Evolutionary conservation across 2,329 filamentous ascomycete genomes (phyloP).

Genomic region (Rutstroemia sp.): DNA sequence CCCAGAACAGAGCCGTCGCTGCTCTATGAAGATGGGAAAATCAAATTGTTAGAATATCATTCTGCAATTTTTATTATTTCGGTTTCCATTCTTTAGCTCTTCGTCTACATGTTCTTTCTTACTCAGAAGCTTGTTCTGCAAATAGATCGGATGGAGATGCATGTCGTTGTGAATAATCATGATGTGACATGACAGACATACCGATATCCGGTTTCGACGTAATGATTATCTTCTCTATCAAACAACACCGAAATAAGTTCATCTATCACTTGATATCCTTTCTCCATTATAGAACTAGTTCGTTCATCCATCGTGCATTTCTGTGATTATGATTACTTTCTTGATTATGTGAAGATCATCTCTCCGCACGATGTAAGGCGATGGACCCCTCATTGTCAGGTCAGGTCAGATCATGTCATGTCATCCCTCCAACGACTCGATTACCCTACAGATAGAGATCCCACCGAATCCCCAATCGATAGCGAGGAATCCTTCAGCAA

Average conservation of each 20-base stretch:
- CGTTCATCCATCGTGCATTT: not conserved
- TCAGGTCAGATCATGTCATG: too few species aligned
- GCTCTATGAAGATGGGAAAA: constrained; percentile 9
- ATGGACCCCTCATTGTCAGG: too few species aligned
- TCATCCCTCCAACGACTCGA: too few species aligned
- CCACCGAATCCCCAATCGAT: too few species aligned
- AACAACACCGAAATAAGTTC: not conserved
- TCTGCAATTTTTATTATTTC: constrained; percentile 6
- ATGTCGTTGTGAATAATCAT: not conserved
- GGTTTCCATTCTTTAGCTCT: not conserved
- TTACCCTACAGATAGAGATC: too few species aligned
- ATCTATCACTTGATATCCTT: not conserved
- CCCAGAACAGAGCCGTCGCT: constrained; percentile 21
- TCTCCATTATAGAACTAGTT: not conserved
- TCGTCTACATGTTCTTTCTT: not conserved
- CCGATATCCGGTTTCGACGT: constrained; percentile 31
- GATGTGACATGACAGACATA: constrained; percentile 2
- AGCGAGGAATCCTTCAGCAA: too few species aligned
- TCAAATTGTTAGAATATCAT: constrained; percentile 7
- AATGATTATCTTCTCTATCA: constrained; percentile 30
- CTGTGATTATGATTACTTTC: too few species aligned
- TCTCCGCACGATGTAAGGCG: too few species aligned
- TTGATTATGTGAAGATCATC: too few species aligned
- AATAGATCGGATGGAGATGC: not conserved
- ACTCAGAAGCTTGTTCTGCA: not conserved